These are phyloP conservation scores for Xylaria sp. DNA, from an alignment of 2,329 filamentous ascomycete genomes.

Conservation along the genomic window DNA sequence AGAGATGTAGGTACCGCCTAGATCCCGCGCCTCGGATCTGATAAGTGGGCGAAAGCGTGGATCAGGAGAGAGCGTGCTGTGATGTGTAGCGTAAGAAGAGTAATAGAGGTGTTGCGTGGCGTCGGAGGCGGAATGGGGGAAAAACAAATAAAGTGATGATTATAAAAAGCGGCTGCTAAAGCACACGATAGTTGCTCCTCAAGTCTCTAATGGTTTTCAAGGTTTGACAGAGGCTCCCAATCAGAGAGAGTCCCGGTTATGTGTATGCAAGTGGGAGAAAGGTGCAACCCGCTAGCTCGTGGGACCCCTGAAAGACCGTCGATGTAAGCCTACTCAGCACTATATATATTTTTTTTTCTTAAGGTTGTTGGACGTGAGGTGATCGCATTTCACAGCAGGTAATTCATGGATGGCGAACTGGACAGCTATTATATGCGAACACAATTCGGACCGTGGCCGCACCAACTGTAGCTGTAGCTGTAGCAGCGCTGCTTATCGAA, in stretches of 20 bases:
- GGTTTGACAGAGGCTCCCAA: no score
- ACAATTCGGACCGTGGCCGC: no score
- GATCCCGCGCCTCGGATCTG: constrained; percentile 17
- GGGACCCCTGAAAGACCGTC: constrained; percentile 31
- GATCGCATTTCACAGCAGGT: neutral
- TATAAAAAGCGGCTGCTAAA: no score
- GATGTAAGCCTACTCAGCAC: constrained; percentile 20
- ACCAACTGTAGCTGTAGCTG: no score
- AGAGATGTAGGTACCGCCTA: neutral
- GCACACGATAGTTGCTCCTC: no score
- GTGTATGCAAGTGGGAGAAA: neutral
- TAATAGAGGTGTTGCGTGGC: no score
- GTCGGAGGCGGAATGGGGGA: no score
- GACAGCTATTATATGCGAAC: constrained; percentile 4
- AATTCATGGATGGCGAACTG: neutral
- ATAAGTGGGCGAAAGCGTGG: neutral
- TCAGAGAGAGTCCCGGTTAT: neutral
- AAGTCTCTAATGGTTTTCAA: no score
- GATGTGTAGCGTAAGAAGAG: no score
- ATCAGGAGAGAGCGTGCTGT: neutral
- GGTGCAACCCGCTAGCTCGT: neutral
- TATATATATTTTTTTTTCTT: neutral
- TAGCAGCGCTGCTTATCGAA: constrained; percentile 7
- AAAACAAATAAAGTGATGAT: no score
- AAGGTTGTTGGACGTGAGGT: neutral